A percentile compares a stretch with the other conserved stretches of the same genome.
Conservation (phyloP, 257 asterid species). For the Solanum ossicruentum region DNA sequence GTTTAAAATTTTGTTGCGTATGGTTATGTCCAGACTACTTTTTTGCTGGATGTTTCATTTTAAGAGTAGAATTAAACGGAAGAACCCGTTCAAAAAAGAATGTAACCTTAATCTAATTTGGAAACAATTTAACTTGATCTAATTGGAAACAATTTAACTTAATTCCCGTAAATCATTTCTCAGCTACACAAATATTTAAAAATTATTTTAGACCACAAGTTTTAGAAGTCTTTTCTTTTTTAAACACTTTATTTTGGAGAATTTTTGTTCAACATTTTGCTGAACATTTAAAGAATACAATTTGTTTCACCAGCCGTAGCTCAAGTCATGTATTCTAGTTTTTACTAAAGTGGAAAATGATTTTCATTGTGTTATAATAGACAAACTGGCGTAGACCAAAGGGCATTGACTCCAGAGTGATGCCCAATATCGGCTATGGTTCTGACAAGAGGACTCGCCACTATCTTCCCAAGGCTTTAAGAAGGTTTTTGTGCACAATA, state of each 20-base stretch:
- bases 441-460: conserved; percentile 65
- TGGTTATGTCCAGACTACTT: conserved; percentile 31
- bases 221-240: too few relatives aligned
- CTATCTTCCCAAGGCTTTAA: conserved; percentile 53
- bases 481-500: conserved; percentile 58
- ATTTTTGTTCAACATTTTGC: not conserved
- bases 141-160: too few relatives aligned
- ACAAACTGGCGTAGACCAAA: conserved; percentile 61
- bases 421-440: conserved; percentile 72
- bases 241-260: not conserved
- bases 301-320: not conserved
- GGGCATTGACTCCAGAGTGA: conserved; percentile 73
- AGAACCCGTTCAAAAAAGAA: not conserved
- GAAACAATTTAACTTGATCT: too few relatives aligned
- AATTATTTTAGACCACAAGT: too few relatives aligned
- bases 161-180: too few relatives aligned
- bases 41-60: conserved; percentile 41
- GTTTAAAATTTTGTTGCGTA: conserved; percentile 7
- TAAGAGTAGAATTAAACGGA: conserved; percentile 31
- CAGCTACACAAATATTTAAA: too few relatives aligned
- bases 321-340: not conserved
- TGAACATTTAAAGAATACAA: accelerated
- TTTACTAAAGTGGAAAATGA: not conserved
- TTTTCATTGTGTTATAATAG: conserved; percentile 4
- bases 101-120: too few relatives aligned